Conservation (phyloP, 495 filamentous ascomycete species). For the Podospora didyma region DNA sequence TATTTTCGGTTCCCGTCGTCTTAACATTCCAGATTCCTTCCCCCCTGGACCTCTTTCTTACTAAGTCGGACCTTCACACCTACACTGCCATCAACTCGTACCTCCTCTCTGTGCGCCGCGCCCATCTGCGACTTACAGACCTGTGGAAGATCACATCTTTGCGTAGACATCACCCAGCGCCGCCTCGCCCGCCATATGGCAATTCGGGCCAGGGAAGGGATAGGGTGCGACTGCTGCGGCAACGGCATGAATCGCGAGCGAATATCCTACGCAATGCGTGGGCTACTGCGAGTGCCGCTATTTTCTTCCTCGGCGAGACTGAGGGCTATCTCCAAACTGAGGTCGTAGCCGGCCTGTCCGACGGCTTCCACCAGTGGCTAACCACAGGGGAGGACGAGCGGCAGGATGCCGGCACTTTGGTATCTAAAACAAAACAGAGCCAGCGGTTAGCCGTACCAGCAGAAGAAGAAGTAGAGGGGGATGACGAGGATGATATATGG, state of each 20-base stretch:
- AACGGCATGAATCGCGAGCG: conserved; percentile 54
- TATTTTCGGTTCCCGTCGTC: conserved; percentile 71
- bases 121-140: conserved; percentile 74
- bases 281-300: conserved; percentile 77
- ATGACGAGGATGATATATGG: conserved; percentile 23
- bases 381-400: conserved; percentile 27
- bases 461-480: neutral
- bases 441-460: neutral
- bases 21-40: conserved; percentile 71
- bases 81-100: conserved; percentile 87
- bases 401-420: conserved; percentile 5
- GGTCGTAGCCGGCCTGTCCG: conserved; percentile 74
- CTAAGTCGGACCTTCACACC: conserved; percentile 62
- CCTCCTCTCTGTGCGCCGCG: conserved; percentile 74
- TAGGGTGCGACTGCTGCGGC: conserved; percentile 51
- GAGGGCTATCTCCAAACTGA: conserved; percentile 87
- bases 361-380: conserved; percentile 55
- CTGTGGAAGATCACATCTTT: conserved; percentile 80
- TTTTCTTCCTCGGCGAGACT: conserved; percentile 83
- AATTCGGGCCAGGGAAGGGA: conserved; percentile 53
- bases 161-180: conserved; percentile 69
- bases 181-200: conserved; percentile 60
- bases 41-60: conserved; percentile 84
- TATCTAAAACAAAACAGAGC: neutral
- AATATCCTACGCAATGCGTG: conserved; percentile 72